Evolutionary conservation across 2,329 filamentous ascomycete genomes (phyloP).

Genomic region (Pseudopyrenochaeta lycopersici): DNA sequence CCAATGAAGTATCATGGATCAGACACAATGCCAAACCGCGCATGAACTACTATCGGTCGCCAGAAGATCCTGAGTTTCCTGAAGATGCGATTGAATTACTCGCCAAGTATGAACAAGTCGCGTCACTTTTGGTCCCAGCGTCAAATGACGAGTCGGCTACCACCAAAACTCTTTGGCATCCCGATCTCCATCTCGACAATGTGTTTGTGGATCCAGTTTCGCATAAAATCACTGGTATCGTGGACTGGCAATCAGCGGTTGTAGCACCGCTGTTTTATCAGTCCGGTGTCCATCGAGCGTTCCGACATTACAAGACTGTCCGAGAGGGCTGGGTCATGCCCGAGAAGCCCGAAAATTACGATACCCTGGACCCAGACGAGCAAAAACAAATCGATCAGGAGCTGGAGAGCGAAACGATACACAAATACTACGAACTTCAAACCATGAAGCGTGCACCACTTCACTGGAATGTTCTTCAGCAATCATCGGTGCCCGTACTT

Average conservation of each 20-base stretch:
- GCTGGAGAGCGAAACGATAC: constrained; percentile 43
- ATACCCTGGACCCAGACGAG: constrained; percentile 13
- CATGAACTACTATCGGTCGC: no score
- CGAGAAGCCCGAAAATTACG: constrained; percentile 35
- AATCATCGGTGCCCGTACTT: constrained; percentile 20
- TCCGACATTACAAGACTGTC: constrained; percentile 35
- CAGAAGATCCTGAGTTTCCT: no score
- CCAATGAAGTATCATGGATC: no score
- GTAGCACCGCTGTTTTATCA: constrained; percentile 32
- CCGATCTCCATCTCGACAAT: constrained; percentile 45
- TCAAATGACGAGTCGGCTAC: constrained; percentile 14
- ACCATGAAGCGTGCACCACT: constrained; percentile 37
- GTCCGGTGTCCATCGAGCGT: constrained; percentile 41
- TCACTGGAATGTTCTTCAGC: constrained; percentile 39
- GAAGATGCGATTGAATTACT: no score
- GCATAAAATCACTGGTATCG: constrained; percentile 13
- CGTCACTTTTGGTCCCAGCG: no score
- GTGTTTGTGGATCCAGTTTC: constrained; percentile 26
- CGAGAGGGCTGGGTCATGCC: constrained; percentile 43
- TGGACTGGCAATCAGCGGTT: no score
- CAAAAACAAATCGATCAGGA: constrained; percentile 34
- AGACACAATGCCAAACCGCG: no score
- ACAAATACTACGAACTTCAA: constrained; percentile 48
- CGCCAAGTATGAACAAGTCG: no score
- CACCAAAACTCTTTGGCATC: constrained; percentile 36